Conservation (phyloP, 2,329 filamentous ascomycete genomes). For the Meredithiella fracta region DNA sequence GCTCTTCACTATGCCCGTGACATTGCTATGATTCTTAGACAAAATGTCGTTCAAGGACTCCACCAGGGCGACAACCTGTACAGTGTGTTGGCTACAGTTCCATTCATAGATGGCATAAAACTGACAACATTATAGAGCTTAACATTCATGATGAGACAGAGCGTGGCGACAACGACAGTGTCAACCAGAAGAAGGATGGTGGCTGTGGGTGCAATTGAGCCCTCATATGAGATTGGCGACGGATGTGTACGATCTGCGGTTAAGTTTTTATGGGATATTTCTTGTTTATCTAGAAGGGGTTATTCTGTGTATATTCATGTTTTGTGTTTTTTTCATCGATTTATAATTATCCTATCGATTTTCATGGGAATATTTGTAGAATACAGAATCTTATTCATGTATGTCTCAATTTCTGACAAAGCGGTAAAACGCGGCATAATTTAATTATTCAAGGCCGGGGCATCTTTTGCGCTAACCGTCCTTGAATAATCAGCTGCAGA, state of each 20-base stretch:
- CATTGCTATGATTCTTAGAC: slow-evolving; percentile 59
- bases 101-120: not conserved
- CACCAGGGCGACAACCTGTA: slow-evolving; percentile 36
- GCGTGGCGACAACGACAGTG: slow-evolving; percentile 78
- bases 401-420: not conserved
- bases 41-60: slow-evolving; percentile 79
- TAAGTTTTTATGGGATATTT: not conserved
- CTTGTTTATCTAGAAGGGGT: not conserved
- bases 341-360: not conserved
- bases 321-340: not conserved
- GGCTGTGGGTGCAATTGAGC: slow-evolving; percentile 8
- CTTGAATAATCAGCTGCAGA: too few species aligned
- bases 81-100: slow-evolving; percentile 32
- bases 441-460: too few species aligned
- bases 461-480: too few species aligned
- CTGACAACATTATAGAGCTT: slow-evolving; percentile 40
- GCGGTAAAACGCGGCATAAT: slow-evolving; percentile 14
- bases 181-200: slow-evolving; percentile 29
- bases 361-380: not conserved
- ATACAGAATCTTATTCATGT: not conserved
- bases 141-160: slow-evolving; percentile 85
- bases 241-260: slow-evolving; percentile 1
- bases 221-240: not conserved
- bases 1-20: slow-evolving; percentile 67
- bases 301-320: not conserved